These are phyloP conservation scores for Lachnellula cervina DNA, from an alignment of 2,329 filamentous ascomycete genomes.

Conservation along the genomic window DNA sequence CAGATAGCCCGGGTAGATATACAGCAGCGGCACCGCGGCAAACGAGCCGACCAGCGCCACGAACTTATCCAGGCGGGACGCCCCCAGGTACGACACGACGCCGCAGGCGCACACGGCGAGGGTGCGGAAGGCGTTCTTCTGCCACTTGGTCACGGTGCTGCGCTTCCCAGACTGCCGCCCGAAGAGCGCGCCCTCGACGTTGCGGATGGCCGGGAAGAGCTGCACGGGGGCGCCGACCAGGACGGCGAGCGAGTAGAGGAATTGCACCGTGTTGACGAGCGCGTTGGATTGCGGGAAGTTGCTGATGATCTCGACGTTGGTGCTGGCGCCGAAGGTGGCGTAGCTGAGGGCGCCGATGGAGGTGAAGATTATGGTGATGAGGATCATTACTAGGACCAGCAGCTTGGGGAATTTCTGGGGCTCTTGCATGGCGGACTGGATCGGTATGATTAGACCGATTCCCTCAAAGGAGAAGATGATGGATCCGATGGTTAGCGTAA, in stretches of 20 bases:
- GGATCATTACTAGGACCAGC: constrained; percentile 82
- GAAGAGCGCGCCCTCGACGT: constrained; percentile 87
- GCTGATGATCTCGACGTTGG: constrained; percentile 89
- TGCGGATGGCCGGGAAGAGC: constrained; percentile 93
- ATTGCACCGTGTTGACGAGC: constrained; percentile 92
- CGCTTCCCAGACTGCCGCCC: constrained; percentile 85
- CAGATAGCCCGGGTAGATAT: constrained; percentile 91
- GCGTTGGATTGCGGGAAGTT: constrained; percentile 93
- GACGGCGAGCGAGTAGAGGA: constrained; percentile 93
- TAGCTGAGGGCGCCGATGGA: constrained; percentile 89
- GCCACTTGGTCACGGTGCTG: constrained; percentile 96
- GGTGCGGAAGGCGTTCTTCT: constrained; percentile 95
- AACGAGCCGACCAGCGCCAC: constrained; percentile 93
- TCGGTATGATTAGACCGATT: constrained; percentile 92
- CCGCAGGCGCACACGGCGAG: constrained; percentile 81
- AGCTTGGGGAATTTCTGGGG: constrained; percentile 85
- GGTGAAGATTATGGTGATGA: constrained; percentile 85
- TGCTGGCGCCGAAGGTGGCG: constrained; percentile 87
- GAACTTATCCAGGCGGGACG: constrained; percentile 91
- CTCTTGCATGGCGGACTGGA: constrained; percentile 90
- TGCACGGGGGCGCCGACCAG: constrained; percentile 88
- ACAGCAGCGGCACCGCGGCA: constrained; percentile 92
- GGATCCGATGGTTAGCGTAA: constrained; percentile 95
- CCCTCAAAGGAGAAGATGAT: constrained; percentile 98
- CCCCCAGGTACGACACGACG: constrained; percentile 81